Percentiles rank a stretch among this genome's conserved stretches.
These are phyloP conservation scores for Monosporozyma aerobia DNA, from an alignment of 805 yeast genomes.

Conservation along the genomic window DNA sequence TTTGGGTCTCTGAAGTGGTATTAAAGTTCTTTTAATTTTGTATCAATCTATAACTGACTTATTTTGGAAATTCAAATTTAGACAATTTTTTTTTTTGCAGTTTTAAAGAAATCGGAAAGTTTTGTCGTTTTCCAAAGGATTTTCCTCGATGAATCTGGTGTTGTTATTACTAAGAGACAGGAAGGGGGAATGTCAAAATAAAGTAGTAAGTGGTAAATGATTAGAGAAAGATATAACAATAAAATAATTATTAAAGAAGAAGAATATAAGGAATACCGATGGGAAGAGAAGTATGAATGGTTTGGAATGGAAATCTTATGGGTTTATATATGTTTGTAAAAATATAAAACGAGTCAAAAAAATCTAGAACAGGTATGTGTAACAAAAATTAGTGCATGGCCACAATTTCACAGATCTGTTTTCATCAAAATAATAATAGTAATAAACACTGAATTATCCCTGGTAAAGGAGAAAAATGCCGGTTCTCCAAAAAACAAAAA, in stretches of 20 bases:
- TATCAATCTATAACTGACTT: not conserved
- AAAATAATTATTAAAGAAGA: not conserved
- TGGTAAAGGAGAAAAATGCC: not conserved
- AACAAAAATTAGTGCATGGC: too few relatives aligned
- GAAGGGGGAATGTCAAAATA: not conserved
- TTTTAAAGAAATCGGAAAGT: not conserved
- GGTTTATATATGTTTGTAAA: not conserved
- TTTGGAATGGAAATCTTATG: not conserved
- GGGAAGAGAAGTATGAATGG: not conserved
- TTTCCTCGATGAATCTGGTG: not conserved
- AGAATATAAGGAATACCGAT: not conserved
- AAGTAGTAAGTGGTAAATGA: not conserved
- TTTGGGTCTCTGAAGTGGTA: not conserved
- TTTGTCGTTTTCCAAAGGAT: not conserved
- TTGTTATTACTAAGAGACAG: not conserved
- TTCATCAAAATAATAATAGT: not conserved
- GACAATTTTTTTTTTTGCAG: not conserved
- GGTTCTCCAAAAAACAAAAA: not conserved
- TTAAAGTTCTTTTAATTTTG: not conserved
- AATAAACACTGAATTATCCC: not conserved
- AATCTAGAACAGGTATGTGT: not conserved
- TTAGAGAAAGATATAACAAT: not conserved
- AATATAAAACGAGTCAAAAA: not conserved
- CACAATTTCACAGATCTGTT: not conserved
- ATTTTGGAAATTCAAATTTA: not conserved